Conservation (phyloP, 2,329 filamentous ascomycete genomes). For the Diplodia scrobiculata region DNA sequence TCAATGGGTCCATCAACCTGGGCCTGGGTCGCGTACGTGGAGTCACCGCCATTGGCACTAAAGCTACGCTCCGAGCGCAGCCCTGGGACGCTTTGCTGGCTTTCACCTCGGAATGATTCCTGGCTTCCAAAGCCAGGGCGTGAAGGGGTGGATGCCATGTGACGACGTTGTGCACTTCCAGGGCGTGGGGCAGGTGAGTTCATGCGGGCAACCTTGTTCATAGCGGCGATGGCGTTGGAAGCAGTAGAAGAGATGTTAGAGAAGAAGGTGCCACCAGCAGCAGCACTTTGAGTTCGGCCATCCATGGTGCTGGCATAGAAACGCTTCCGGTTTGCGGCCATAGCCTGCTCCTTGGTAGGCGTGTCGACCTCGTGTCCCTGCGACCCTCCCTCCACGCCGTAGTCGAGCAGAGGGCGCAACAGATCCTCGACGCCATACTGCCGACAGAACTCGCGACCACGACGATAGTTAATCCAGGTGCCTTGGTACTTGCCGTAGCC, state of each 20-base stretch:
- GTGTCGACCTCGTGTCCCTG: conserved; percentile 81
- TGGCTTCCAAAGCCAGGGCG: conserved; percentile 65
- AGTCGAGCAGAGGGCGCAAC: conserved; percentile 72
- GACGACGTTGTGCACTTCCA: conserved; percentile 63
- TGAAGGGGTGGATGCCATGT: conserved; percentile 72
- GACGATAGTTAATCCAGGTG: conserved; percentile 94
- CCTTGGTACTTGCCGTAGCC: conserved; percentile 99
- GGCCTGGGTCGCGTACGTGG: conserved; percentile 63
- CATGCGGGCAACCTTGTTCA: conserved; percentile 87
- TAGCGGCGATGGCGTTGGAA: conserved; percentile 88
- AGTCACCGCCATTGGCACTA: conserved; percentile 61
- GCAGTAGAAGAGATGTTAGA: conserved; percentile 94
- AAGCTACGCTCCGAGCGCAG: conserved; percentile 75
- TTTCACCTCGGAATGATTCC: conserved; percentile 69
- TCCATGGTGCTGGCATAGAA: conserved; percentile 80
- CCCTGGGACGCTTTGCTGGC: conserved; percentile 75
- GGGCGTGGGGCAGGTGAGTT: conserved; percentile 78
- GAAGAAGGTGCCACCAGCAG: conserved; percentile 83
- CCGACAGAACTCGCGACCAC: conserved; percentile 88
- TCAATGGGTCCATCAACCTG: conserved; percentile 44
- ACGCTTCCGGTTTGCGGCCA: conserved; percentile 87
- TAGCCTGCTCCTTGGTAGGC: conserved; percentile 96
- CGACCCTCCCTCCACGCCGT: conserved; percentile 70
- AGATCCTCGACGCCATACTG: conserved; percentile 75
- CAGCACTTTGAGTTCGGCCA: conserved; percentile 63